phyloP scores from a whole-genome alignment of 106 monocot species.

The Dioscorea dumetorum region DNA sequence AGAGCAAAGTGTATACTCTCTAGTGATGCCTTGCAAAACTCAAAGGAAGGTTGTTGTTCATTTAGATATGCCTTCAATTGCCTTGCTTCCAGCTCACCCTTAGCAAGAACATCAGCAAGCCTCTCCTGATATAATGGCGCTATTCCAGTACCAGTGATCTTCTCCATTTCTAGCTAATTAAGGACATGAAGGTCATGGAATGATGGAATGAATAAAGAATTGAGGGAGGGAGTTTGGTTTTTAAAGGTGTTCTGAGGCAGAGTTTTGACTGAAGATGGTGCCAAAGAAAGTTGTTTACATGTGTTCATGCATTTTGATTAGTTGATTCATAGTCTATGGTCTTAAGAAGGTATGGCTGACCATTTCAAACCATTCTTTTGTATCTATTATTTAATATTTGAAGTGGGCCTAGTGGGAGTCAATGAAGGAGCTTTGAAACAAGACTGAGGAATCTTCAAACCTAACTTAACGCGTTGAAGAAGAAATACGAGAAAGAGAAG shows the following conservation, averaged over 20 bases:
- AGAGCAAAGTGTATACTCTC: slow-evolving; percentile 9
- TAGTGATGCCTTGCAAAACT: slow-evolving; percentile 4
- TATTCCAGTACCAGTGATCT: too few species aligned
- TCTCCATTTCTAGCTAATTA: neutral
- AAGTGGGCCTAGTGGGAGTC: too few species aligned
- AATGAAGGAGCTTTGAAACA: slow-evolving; percentile 1
- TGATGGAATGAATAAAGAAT: too few species aligned
- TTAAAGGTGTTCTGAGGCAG: too few species aligned
- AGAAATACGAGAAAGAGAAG: neutral
- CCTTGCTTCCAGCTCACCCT: slow-evolving; percentile 8
- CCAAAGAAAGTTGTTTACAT: too few species aligned
- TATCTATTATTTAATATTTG: too few species aligned
- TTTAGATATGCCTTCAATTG: slow-evolving; percentile 13
- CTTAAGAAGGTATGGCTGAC: neutral
- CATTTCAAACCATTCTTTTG: neutral
- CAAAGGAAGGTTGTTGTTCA: neutral
- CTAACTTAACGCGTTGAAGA: slow-evolving; percentile 12
- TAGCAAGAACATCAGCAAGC: slow-evolving; percentile 14
- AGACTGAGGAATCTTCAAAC: slow-evolving; percentile 14
- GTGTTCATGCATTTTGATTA: too few species aligned
- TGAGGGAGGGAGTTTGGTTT: too few species aligned
- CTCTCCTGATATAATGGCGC: neutral
- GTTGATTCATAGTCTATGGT: too few species aligned
- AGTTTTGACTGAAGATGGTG: too few species aligned
- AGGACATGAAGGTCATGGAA: too few species aligned